Evolutionary conservation across 169 alveolate species (phyloP).

Genomic region (Cryptosporidium meleagridis): DNA sequence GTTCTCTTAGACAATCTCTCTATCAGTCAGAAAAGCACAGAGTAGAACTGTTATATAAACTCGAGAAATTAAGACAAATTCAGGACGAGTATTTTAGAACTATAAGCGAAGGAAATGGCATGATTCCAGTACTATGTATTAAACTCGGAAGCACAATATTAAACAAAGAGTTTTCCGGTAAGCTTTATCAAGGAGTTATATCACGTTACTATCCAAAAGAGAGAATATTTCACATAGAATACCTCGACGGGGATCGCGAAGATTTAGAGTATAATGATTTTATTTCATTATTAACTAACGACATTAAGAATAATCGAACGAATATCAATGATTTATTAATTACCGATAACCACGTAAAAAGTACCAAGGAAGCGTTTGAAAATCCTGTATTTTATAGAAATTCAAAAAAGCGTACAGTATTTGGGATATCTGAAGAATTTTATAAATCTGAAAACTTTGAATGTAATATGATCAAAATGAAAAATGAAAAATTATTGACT

Average conservation of each 20-base stretch:
- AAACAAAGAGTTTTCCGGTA: constrained; percentile 57
- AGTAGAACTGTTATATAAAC: constrained; percentile 22
- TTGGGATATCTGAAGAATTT: neutral
- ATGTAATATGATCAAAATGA: neutral
- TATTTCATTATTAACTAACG: constrained; percentile 15
- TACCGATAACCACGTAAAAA: neutral
- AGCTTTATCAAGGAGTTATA: constrained; percentile 57
- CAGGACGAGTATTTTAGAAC: constrained; percentile 59
- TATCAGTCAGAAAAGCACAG: constrained; percentile 68
- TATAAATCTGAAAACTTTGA: neutral
- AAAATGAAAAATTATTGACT: neutral
- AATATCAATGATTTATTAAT: constrained; percentile 33
- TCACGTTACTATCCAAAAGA: constrained; percentile 63
- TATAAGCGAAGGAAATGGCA: constrained; percentile 57
- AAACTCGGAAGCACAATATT: constrained; percentile 50
- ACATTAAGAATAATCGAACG: constrained; percentile 11
- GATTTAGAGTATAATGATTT: constrained; percentile 61
- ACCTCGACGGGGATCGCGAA: constrained; percentile 66
- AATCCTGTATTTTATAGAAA: neutral
- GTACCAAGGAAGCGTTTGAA: neutral
- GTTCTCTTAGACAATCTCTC: constrained; percentile 41
- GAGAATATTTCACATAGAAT: constrained; percentile 57
- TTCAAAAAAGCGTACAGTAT: neutral
- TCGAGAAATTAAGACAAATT: constrained; percentile 40
- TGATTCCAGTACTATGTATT: constrained; percentile 42